Evolutionary conservation across 768 basidiomycete species (phyloP).

Genomic region (Melanogaster broomeanus): DNA sequence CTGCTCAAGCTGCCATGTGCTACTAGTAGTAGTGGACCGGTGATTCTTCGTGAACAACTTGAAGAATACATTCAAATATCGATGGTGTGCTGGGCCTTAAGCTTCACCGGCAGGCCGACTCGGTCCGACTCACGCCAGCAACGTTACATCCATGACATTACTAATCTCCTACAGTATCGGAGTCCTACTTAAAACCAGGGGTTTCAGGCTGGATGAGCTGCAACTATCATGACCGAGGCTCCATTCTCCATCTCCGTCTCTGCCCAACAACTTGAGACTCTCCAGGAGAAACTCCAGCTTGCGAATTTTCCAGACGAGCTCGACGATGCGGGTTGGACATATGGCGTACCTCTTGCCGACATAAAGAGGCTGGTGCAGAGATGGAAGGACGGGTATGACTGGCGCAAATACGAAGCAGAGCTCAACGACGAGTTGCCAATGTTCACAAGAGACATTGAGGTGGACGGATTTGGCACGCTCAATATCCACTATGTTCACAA

Average conservation of each 20-base stretch:
- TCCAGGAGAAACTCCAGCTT: conserved; percentile 49
- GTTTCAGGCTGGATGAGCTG: no score
- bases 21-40: no score
- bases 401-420: conserved; percentile 50
- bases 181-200: no score
- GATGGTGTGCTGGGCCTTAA: no score
- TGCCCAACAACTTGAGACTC: conserved; percentile 39
- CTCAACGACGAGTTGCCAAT: conserved; percentile 57
- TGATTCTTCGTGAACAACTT: no score
- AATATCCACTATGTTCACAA: conserved; percentile 63
- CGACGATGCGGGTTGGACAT: conserved; percentile 48
- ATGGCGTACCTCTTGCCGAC: conserved; percentile 53
- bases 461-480: conserved; percentile 47
- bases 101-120: no score
- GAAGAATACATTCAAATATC: no score
- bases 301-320: conserved; percentile 60
- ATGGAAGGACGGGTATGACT: conserved; percentile 59
- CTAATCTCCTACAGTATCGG: no score
- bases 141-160: no score
- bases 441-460: conserved; percentile 51
- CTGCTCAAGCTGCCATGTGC: no score
- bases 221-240: conserved; percentile 39
- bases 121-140: no score
- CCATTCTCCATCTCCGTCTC: conserved; percentile 52
- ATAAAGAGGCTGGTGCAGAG: conserved; percentile 46